These are phyloP conservation scores for Adansonia gregorii DNA, from an alignment of 441 rosid species.

Conservation along the genomic window DNA sequence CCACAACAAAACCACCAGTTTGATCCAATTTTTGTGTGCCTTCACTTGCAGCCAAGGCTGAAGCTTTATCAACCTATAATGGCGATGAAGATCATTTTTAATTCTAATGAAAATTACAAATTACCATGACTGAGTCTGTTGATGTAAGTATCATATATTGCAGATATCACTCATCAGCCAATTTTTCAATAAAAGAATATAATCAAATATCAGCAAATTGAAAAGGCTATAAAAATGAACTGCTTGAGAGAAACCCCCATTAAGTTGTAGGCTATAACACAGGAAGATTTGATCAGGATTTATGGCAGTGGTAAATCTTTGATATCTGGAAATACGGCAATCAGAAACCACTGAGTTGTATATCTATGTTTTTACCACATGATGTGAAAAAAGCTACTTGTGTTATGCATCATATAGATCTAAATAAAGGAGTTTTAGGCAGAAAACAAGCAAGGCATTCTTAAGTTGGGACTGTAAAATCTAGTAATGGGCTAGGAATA, in stretches of 20 bases:
- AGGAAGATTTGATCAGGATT: not conserved
- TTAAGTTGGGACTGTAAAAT: not conserved
- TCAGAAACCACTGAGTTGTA: not conserved
- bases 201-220: not conserved
- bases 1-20: slow-evolving; percentile 37
- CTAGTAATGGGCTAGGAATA: not conserved
- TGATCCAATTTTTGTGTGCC: slow-evolving; percentile 41
- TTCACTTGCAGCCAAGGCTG: slow-evolving; percentile 40
- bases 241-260: not conserved
- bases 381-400: not conserved
- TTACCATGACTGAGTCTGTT: not conserved
- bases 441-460: not conserved
- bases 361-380: not conserved
- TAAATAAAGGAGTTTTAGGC: not conserved
- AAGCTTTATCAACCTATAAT: slow-evolving; percentile 51
- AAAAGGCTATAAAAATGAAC: not conserved
- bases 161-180: not conserved
- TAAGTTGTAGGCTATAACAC: not conserved
- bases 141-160: slow-evolving; percentile 3
- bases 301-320: not conserved
- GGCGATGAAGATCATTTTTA: slow-evolving; percentile 14
- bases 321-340: not conserved
- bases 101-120: not conserved
- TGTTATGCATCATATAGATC: not conserved
- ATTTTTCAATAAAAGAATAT: not conserved